A percentile compares a stretch with the other conserved stretches of the same genome.
These are phyloP conservation scores for Thinopyrum elongatum DNA, from an alignment of 176 grass and related monocot species.

Conservation along the genomic window DNA sequence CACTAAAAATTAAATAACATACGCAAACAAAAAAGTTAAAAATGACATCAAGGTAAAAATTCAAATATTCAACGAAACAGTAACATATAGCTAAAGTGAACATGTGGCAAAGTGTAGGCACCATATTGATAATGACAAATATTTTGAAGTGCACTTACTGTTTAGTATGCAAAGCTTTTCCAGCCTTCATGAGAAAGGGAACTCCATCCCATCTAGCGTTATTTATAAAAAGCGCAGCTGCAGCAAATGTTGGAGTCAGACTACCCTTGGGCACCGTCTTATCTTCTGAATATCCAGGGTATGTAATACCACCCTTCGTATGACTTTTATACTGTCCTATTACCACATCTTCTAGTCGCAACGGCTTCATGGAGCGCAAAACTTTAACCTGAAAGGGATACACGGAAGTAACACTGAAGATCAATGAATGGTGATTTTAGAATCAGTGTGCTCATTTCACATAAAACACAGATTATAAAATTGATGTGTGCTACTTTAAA, in stretches of 20 bases:
- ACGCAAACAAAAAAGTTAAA: neutral
- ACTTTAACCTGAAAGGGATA: constrained; percentile 78
- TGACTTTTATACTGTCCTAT: constrained; percentile 91
- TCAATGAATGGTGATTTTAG: neutral
- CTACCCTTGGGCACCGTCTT: constrained; percentile 78
- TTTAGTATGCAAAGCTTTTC: constrained; percentile 86
- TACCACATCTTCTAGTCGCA: constrained; percentile 80
- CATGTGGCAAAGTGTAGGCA: neutral
- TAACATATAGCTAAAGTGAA: neutral
- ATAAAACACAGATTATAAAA: neutral
- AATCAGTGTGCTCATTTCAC: neutral
- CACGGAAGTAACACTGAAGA: neutral
- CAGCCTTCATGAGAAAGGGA: constrained; percentile 96
- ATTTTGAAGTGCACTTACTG: constrained; percentile 40
- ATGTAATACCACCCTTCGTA: constrained; percentile 55
- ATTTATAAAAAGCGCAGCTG: constrained; percentile 85
- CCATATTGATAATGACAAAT: constrained; percentile 3
- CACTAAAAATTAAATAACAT: neutral
- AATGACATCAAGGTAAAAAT: neutral
- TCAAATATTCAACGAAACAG: neutral
- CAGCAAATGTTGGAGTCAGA: constrained; percentile 85
- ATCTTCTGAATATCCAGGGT: constrained; percentile 87
- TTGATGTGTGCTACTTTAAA: neutral
- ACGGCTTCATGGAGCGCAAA: constrained; percentile 79
- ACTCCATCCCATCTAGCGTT: constrained; percentile 98